phyloP scores from a whole-genome alignment of 345 rosid species.

The Gossypium raimondii region DNA sequence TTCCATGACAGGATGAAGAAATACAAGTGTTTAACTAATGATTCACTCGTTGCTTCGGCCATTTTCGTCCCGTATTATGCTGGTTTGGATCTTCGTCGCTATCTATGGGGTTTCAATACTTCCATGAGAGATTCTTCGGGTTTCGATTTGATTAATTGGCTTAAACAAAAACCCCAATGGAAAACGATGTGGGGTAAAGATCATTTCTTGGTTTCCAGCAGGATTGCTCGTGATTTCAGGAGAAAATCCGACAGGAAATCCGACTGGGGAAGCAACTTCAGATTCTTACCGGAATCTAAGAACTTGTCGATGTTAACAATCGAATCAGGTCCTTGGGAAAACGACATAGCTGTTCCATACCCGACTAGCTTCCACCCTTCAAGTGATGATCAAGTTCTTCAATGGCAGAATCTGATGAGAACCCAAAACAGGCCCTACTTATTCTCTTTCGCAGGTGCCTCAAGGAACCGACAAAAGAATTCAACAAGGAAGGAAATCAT shows the following conservation, averaged over 20 bases:
- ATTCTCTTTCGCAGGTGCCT: slow-evolving; percentile 39
- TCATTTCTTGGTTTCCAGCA: slow-evolving; percentile 41
- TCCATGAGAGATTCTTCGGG: slow-evolving; percentile 34
- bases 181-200: slow-evolving; percentile 35
- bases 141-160: slow-evolving; percentile 31
- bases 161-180: slow-evolving; percentile 36
- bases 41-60: slow-evolving; percentile 40
- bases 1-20: slow-evolving; percentile 40
- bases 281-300: slow-evolving; percentile 24
- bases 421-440: slow-evolving; percentile 25
- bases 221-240: slow-evolving; percentile 40
- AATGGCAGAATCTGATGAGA: slow-evolving; percentile 37
- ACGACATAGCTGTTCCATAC: slow-evolving; percentile 38
- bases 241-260: slow-evolving; percentile 20
- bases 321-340: slow-evolving; percentile 27
- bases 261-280: slow-evolving; percentile 45
- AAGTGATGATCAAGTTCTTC: slow-evolving; percentile 20
- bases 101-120: slow-evolving; percentile 35
- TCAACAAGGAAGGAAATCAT: slow-evolving; percentile 1
- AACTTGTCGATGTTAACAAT: slow-evolving; percentile 40
- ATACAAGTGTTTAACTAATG: slow-evolving; percentile 38
- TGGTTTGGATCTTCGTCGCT: slow-evolving; percentile 40
- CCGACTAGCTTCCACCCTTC: slow-evolving; percentile 48
- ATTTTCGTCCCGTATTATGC: slow-evolving; percentile 42
- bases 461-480: slow-evolving; percentile 25